Conservation (phyloP, 805 yeast genomes). For the Candida schatavii region DNA sequence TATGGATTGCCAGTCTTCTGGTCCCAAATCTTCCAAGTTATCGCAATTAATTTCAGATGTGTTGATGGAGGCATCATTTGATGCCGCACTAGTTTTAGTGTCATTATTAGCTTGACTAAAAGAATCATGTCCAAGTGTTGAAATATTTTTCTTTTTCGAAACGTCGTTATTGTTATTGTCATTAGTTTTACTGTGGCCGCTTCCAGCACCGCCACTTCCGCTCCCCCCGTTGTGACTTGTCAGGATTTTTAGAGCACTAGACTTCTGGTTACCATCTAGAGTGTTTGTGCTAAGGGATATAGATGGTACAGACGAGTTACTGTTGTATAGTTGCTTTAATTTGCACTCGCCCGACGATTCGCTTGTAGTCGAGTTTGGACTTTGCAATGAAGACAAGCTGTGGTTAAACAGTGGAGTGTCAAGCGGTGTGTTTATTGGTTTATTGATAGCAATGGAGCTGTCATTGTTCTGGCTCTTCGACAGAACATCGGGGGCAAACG, state of each 20-base stretch:
- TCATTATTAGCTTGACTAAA: neutral
- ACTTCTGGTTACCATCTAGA: neutral
- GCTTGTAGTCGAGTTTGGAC: neutral
- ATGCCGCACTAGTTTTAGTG: neutral
- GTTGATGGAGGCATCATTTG: neutral
- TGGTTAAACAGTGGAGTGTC: constrained; percentile 1
- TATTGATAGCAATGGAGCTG: neutral
- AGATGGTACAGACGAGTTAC: neutral
- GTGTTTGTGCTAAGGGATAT: neutral
- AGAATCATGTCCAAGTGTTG: no score
- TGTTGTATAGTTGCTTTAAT: neutral
- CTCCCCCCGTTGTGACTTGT: neutral
- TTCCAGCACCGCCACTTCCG: neutral
- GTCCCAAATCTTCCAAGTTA: constrained; percentile 59
- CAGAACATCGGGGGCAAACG: constrained; percentile 5
- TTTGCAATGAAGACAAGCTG: neutral
- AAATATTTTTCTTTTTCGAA: neutral
- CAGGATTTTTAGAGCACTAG: neutral
- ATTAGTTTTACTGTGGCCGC: neutral
- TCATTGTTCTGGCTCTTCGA: neutral
- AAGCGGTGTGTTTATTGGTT: neutral
- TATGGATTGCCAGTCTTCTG: constrained; percentile 69
- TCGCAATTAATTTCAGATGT: constrained; percentile 11
- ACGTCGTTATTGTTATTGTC: neutral
- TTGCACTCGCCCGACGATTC: neutral